phyloP scores from a whole-genome alignment of 768 basidiomycete species.

The Fomitopsis serialis region DNA sequence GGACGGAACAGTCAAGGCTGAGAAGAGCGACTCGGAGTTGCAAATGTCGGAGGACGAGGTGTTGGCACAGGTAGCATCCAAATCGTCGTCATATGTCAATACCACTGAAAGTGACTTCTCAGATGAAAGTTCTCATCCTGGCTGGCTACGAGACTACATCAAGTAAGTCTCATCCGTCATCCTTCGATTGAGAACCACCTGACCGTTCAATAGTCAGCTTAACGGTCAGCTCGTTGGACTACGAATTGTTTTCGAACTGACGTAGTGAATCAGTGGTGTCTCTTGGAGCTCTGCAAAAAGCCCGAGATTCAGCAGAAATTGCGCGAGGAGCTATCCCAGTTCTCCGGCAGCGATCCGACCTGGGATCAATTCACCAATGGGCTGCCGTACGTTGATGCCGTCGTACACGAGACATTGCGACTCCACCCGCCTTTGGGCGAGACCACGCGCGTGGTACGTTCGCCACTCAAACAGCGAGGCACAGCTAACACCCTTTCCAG shows the following conservation, averaged over 20 bases:
- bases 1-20: constrained; percentile 30
- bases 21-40: constrained; percentile 21
- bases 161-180: constrained; percentile 19
- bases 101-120: constrained; percentile 6
- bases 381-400: constrained; percentile 52
- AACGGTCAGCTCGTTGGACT: constrained; percentile 4
- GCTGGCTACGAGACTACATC: constrained; percentile 51
- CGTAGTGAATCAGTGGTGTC: constrained; percentile 37
- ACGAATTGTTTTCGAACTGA: not conserved
- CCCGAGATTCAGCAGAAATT: constrained; percentile 41
- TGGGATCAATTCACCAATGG: constrained; percentile 46
- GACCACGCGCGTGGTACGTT: constrained; percentile 33
- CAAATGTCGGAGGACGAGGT: constrained; percentile 38
- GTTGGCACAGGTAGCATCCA: constrained; percentile 26
- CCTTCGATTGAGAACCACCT: constrained; percentile 13
- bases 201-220: constrained; percentile 10
- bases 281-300: constrained; percentile 47
- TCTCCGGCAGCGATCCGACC: constrained; percentile 40
- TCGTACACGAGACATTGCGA: constrained; percentile 41
- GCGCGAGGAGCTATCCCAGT: constrained; percentile 41
- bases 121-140: constrained; percentile 34
- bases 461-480: not conserved
- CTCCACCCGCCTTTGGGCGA: constrained; percentile 36
- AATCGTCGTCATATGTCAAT: constrained; percentile 1
- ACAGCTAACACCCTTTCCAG: constrained; percentile 17